Evolutionary conservation across 169 alveolate species (phyloP).

Genomic region (Eimeria sp.): DNA sequence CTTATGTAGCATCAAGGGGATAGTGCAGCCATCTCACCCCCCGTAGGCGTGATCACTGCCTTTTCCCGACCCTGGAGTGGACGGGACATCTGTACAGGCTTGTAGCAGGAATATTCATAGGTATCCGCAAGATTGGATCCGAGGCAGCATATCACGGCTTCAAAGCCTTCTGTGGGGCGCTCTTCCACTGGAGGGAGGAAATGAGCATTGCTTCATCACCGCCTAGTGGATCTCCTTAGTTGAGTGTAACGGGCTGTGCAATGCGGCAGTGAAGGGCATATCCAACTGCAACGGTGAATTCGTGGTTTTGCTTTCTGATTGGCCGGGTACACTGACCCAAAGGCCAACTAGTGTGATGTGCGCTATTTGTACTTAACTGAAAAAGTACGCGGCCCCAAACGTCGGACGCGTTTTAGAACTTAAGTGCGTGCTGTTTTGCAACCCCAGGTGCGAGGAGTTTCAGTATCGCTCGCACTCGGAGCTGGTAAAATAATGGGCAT

Average conservation of each 20-base stretch:
- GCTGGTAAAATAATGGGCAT: background rate
- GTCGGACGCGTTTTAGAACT: background rate
- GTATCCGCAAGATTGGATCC: background rate
- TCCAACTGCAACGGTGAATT: background rate
- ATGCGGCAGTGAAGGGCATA: background rate
- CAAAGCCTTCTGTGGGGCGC: background rate
- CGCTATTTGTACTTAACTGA: background rate
- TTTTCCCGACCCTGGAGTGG: background rate
- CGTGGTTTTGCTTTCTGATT: background rate
- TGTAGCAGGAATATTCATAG: background rate
- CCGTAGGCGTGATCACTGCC: background rate
- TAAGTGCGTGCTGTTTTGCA: background rate
- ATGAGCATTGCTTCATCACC: background rate
- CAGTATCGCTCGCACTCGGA: background rate
- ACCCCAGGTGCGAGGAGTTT: background rate
- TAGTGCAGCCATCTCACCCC: background rate
- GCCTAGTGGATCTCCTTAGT: background rate
- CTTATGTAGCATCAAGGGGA: background rate
- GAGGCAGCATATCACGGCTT: background rate
- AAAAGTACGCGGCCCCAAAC: background rate
- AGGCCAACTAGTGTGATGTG: background rate
- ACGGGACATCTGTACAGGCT: background rate
- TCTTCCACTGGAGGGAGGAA: background rate
- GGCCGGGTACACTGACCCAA: background rate
- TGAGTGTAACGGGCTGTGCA: background rate